Evolutionary conservation across 2,329 filamentous ascomycete species (phyloP), one percentile per base, ranked within the genome.

Genomic region (Ophiostoma novo-ulmi): DNA sequence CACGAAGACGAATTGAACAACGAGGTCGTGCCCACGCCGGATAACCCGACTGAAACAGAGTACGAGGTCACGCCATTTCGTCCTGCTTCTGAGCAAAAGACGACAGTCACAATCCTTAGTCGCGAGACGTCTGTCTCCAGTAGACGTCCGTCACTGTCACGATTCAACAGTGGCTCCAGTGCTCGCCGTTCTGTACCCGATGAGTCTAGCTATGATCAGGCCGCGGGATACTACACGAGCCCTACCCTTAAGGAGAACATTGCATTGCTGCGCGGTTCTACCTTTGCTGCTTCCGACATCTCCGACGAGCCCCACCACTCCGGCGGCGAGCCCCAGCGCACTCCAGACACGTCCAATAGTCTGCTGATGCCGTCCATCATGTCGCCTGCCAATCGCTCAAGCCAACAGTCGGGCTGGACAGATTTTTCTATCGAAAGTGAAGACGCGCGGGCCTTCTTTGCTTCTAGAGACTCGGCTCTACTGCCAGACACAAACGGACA

Each of bases 341-440:
- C 76, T 17, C 76, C 79, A 5, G 81, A 81, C 65, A 80, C 80
- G 26, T 79, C 82, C 17, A 81, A 81, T 70, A 84, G 80, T 70
- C 79, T 87, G 10, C 78, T 79, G 69, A 81, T 87, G 17, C 85
- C 85, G 14, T 77, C 81, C 68, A 77, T 81, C 74, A 75, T 81
- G 68, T 76, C 81, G 69, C 77, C 81, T 61, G 77, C 79, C 72
- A 80, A 87, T 71, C 81, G 85, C 52, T 78, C 79, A 26, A 88
- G 86, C 73, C 84, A 86, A 67, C 82, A 84, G 70, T 87, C 86
- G 1, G 80, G 82, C n/a, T 88, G 86, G 86, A 88, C 86, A 36
- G 86, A 88, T 75, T 84, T 85, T 72, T 87, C 86, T 0, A 79
- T 88, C 11, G 85, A 85, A 20, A 87, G 84, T 71, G 81, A 80